Percentiles rank a stretch among this genome's conserved stretches.
phyloP scores from a whole-genome alignment of 2,329 filamentous ascomycete species.

The Tricladium varicosporioides region DNA sequence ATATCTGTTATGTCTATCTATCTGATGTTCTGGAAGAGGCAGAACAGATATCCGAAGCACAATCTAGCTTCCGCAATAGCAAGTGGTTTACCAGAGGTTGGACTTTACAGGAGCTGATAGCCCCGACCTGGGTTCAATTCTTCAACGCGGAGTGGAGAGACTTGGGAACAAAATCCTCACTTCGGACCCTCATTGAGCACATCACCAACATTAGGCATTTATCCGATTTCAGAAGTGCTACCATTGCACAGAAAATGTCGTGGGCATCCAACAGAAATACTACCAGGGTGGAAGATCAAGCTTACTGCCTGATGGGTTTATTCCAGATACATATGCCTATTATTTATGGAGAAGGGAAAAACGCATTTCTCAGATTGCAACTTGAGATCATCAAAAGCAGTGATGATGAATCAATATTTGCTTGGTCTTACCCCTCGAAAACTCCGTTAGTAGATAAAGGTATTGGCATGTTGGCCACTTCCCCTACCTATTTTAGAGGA shows the following conservation, averaged over 20 bases:
- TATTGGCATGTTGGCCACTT: too few species aligned
- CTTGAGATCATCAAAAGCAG: constrained; percentile 35
- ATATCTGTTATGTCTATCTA: constrained; percentile 16
- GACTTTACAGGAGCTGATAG: constrained; percentile 17
- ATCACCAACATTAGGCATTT: not conserved
- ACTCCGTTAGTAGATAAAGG: too few species aligned
- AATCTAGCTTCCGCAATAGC: constrained; percentile 3
- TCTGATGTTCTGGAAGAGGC: constrained; percentile 4
- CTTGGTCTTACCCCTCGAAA: too few species aligned
- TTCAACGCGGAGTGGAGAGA: constrained; percentile 3
- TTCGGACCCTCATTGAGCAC: not conserved
- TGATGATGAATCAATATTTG: constrained; percentile 33
- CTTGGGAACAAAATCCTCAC: constrained; percentile 5
- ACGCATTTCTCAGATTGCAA: constrained; percentile 36
- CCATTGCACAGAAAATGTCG: constrained; percentile 39
- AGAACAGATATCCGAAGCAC: not conserved
- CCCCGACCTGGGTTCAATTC: constrained; percentile 1
- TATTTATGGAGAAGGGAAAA: constrained; percentile 39
- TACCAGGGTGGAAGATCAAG: constrained; percentile 39
- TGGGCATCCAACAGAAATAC: constrained; percentile 40
- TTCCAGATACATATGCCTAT: constrained; percentile 44
- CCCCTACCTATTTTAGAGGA: too few species aligned
- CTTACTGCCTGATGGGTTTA: constrained; percentile 44
- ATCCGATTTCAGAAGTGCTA: not conserved
- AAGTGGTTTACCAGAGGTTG: constrained; percentile 15